These are phyloP conservation scores for Dryadomyces quercus-mongolicae DNA, from an alignment of 2,329 filamentous ascomycete genomes.

Conservation along the genomic window DNA sequence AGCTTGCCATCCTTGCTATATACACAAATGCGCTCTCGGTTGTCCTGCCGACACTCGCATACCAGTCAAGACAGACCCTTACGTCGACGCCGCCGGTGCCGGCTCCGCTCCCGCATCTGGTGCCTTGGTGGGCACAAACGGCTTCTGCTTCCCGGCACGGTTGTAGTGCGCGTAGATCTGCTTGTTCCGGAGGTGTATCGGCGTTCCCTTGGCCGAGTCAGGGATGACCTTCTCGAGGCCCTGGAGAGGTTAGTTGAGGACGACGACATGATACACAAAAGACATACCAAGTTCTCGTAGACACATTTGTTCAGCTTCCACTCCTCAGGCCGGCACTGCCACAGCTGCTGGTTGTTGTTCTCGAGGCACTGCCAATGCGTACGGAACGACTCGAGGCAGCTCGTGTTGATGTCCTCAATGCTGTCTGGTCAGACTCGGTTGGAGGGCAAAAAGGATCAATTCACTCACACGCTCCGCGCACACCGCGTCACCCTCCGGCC, in stretches of 20 bases:
- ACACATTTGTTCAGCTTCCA: constrained; percentile 91
- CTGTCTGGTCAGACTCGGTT: constrained; percentile 29
- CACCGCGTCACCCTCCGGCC: constrained; percentile 93
- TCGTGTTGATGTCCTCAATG: constrained; percentile 89
- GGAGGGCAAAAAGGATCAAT: neutral
- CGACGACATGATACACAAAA: neutral
- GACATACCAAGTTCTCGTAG: constrained; percentile 74
- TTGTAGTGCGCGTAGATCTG: constrained; percentile 45
- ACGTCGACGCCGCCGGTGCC: constrained; percentile 12
- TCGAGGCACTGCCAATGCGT: constrained; percentile 93
- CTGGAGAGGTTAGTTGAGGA: constrained; percentile 28
- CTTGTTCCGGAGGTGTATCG: constrained; percentile 59
- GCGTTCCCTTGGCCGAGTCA: constrained; percentile 56
- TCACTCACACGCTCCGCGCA: constrained; percentile 82
- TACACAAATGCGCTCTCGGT: no score
- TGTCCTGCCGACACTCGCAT: no score
- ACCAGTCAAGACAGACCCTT: neutral
- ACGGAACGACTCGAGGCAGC: constrained; percentile 84
- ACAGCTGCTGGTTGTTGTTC: constrained; percentile 94
- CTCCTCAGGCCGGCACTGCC: constrained; percentile 84
- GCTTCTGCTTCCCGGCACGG: constrained; percentile 12
- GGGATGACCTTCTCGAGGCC: constrained; percentile 74
- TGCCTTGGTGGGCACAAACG: constrained; percentile 17
- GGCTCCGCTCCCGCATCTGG: constrained; percentile 3
- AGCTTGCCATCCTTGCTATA: no score